Percentiles rank a stretch among this genome's conserved stretches.
Conservation (phyloP, 495 filamentous ascomycete genomes). For the Xylaria grammica region DNA sequence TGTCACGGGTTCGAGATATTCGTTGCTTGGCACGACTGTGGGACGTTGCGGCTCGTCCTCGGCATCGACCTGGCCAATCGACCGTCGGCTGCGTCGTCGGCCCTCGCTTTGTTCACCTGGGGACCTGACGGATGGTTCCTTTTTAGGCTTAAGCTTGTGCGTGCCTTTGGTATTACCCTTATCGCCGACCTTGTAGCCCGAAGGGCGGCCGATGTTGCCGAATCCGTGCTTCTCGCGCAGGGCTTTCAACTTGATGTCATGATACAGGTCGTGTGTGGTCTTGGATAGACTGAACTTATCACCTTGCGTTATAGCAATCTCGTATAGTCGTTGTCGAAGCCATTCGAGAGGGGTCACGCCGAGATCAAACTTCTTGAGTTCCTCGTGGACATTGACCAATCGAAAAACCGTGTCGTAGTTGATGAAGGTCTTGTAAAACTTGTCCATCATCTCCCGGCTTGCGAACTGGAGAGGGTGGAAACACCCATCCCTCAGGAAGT, state of each 20-base stretch:
- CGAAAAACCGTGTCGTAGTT: constrained; percentile 57
- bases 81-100: constrained; percentile 32
- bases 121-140: constrained; percentile 20
- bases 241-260: constrained; percentile 47
- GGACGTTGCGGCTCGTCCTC: constrained; percentile 30
- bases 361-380: constrained; percentile 51
- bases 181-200: constrained; percentile 39
- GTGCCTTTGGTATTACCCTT: constrained; percentile 28
- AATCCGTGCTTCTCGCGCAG: constrained; percentile 51
- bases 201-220: constrained; percentile 53
- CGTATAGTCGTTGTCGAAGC: constrained; percentile 53
- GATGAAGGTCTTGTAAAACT: constrained; percentile 41
- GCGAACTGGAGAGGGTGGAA: constrained; percentile 57
- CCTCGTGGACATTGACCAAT: constrained; percentile 50
- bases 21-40: constrained; percentile 15
- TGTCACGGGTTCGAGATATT: constrained; percentile 32
- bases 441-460: constrained; percentile 46
- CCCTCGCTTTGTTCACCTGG: constrained; percentile 21
- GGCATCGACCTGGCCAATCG: constrained; percentile 33
- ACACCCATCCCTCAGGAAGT: constrained; percentile 47
- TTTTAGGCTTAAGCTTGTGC: constrained; percentile 32
- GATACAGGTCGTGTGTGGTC: constrained; percentile 48
- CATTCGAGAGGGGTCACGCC: constrained; percentile 52
- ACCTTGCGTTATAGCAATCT: constrained; percentile 41
- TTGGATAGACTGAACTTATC: constrained; percentile 49